Conservation (phyloP, 371 early-diverging fungal species). For the Lichtheimia corymbifera region DNA sequence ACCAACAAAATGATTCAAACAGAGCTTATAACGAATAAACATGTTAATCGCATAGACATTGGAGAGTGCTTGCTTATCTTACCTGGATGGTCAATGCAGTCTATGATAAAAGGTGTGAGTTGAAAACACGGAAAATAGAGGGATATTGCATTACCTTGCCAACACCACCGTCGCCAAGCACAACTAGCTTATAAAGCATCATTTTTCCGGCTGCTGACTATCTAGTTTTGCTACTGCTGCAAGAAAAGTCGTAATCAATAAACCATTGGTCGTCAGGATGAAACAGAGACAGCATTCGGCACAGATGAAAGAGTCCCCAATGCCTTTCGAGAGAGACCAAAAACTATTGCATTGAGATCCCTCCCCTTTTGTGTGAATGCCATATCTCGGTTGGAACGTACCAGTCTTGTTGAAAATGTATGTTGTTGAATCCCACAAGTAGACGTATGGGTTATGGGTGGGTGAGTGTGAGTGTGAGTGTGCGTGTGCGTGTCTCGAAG, state of each 20-base stretch:
- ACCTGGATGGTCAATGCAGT: conserved; percentile 25
- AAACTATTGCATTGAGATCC: too few species aligned
- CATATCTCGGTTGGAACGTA: too few species aligned
- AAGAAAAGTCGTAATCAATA: background rate
- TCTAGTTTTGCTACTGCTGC: too few species aligned
- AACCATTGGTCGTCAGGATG: background rate
- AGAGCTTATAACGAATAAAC: conserved; percentile 37
- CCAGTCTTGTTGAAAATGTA: too few species aligned
- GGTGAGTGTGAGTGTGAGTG: too few species aligned
- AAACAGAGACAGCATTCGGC: too few species aligned
- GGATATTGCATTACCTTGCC: conserved; percentile 15
- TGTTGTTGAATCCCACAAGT: too few species aligned
- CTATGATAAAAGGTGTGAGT: conserved; percentile 5
- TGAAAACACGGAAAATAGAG: background rate
- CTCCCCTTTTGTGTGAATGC: too few species aligned
- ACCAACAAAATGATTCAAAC: conserved; percentile 74
- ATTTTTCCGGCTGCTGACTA: conserved; percentile 8
- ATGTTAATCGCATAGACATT: too few species aligned
- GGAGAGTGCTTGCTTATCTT: background rate
- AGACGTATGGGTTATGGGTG: too few species aligned
- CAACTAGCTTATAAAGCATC: conserved; percentile 27
- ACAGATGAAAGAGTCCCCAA: too few species aligned
- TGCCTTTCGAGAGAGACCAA: too few species aligned
- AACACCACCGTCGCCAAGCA: conserved; percentile 28
- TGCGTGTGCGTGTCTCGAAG: background rate